Evolutionary conservation across 208 protist species (phyloP).

Genomic region (Trypanosoma lewisi): DNA sequence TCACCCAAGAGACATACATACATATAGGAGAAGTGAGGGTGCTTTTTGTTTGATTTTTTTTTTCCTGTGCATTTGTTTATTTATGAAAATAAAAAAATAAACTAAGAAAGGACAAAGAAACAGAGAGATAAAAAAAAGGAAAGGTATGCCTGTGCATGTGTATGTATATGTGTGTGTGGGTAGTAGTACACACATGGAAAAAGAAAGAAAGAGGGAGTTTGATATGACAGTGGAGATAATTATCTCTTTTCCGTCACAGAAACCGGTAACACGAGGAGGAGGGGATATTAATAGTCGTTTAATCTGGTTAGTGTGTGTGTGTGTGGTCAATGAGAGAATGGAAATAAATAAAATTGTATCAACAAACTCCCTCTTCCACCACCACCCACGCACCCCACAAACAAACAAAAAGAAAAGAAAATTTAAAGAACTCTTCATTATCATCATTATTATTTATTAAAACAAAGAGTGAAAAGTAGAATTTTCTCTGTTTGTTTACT

Average conservation of each 20-base stretch:
- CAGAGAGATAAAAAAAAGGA: not conserved
- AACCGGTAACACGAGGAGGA: no score
- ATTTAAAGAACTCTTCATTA: not conserved
- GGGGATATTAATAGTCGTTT: no score
- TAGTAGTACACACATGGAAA: not conserved
- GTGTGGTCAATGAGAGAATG: no score
- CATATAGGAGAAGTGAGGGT: not conserved
- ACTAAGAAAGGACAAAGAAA: not conserved
- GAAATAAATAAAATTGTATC: no score
- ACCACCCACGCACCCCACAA: no score
- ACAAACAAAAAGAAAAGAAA: not conserved
- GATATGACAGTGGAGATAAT: no score
- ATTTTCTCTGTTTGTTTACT: no score
- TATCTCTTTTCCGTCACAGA: no score
- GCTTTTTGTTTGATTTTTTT: conserved; percentile 2
- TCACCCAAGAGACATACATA: no score
- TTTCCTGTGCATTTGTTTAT: conserved; percentile 3
- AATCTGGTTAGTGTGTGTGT: no score
- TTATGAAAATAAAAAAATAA: not conserved
- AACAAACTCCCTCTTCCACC: no score
- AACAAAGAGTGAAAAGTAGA: no score
- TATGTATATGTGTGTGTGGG: not conserved
- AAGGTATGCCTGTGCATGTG: not conserved
- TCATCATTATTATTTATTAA: not conserved
- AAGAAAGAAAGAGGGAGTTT: not conserved